Evolutionary conservation across 352 stramenopile species (phyloP).

Genomic region (Phytophthora lateralis): DNA sequence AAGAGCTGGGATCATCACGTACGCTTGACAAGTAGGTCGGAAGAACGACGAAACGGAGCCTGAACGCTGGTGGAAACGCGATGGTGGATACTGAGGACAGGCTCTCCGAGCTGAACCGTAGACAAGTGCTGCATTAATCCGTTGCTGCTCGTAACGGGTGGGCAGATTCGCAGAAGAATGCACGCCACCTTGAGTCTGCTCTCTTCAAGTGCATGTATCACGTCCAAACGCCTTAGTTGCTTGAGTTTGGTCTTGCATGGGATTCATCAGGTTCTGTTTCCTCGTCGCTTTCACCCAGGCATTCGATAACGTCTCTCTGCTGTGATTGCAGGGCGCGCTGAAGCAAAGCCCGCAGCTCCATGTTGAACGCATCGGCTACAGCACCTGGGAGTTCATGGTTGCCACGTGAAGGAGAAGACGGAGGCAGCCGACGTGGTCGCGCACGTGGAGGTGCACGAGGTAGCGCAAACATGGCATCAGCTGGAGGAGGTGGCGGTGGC

Average conservation of each 20-base stretch:
- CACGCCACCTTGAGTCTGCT: background rate
- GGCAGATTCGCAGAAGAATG: background rate
- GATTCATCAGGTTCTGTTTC: slow-evolving; percentile 3
- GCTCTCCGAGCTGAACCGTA: slow-evolving; percentile 3
- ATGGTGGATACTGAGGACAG: background rate
- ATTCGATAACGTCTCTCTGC: slow-evolving; percentile 10
- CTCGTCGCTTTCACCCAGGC: slow-evolving; percentile 10
- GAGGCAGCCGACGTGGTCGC: slow-evolving; percentile 9
- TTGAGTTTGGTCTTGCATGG: background rate
- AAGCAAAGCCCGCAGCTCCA: slow-evolving; percentile 30
- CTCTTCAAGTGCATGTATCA: background rate
- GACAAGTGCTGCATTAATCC: background rate
- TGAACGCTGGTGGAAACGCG: background rate
- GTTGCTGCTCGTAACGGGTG: background rate
- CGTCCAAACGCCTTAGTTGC: background rate
- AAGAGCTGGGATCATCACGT: background rate
- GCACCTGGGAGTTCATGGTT: background rate
- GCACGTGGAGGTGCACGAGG: slow-evolving; percentile 18
- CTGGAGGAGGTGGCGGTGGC: slow-evolving; percentile 6
- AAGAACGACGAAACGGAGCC: slow-evolving; percentile 3
- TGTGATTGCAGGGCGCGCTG: slow-evolving; percentile 14
- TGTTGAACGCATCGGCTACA: slow-evolving; percentile 12
- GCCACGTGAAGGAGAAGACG: background rate
- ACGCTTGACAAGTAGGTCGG: background rate
- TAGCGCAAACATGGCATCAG: slow-evolving; percentile 25